Evolutionary conservation across 768 basidiomycete species (phyloP).

Genomic region (Lactarius deliciosus): DNA sequence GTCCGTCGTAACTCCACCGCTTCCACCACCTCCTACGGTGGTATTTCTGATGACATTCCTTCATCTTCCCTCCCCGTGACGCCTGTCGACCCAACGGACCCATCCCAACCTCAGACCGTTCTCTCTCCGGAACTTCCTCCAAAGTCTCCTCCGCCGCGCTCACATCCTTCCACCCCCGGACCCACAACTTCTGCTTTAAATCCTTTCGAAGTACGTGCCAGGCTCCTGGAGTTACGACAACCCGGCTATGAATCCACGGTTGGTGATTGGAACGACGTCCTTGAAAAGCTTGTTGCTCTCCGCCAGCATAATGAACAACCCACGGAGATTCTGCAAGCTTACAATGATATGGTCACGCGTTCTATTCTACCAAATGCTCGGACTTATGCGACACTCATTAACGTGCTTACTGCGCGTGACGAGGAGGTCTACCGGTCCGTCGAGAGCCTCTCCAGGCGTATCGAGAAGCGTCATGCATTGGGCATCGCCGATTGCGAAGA

Average conservation of each 20-base stretch:
- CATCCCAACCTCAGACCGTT: constrained; percentile 35
- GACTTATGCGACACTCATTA: constrained; percentile 65
- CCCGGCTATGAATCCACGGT: constrained; percentile 39
- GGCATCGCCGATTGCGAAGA: constrained; percentile 35
- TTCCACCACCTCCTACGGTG: constrained; percentile 26
- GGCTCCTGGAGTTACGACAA: constrained; percentile 31
- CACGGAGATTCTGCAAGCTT: constrained; percentile 57
- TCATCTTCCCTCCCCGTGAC: constrained; percentile 18
- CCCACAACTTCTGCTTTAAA: neutral
- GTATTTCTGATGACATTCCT: constrained; percentile 29
- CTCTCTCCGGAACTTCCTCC: constrained; percentile 21
- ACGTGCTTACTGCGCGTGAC: constrained; percentile 65
- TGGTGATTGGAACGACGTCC: constrained; percentile 60
- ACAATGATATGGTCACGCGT: constrained; percentile 66
- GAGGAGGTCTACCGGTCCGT: constrained; percentile 55
- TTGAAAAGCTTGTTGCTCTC: constrained; percentile 51
- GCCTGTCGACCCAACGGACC: constrained; percentile 27
- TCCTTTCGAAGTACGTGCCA: constrained; percentile 38
- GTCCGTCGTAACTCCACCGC: constrained; percentile 48
- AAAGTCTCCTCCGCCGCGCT: neutral
- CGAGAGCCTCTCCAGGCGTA: constrained; percentile 27
- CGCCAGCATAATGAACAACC: constrained; percentile 55
- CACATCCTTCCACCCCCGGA: constrained; percentile 6
- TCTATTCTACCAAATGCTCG: constrained; percentile 58
- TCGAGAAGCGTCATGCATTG: constrained; percentile 46